Evolutionary conservation across 2,329 filamentous ascomycete species (phyloP).

Genomic region (Penicillium sclerotigenum): DNA sequence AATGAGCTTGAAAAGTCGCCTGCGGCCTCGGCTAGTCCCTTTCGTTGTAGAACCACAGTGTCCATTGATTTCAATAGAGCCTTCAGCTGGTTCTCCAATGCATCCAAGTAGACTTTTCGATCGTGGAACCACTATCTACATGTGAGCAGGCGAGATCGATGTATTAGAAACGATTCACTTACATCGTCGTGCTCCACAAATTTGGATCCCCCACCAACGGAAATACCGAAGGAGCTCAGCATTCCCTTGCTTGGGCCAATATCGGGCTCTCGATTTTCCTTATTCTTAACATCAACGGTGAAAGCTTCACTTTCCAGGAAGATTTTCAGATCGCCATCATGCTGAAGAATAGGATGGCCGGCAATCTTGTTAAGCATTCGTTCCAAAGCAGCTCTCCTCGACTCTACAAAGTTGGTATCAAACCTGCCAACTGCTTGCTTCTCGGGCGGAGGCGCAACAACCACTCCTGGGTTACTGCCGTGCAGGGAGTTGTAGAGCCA

Average conservation of each 20-base stretch:
- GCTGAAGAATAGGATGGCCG: slow-evolving; percentile 81
- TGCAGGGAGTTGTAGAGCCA: slow-evolving; percentile 97
- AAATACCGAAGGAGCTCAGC: slow-evolving; percentile 78
- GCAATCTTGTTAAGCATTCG: slow-evolving; percentile 98
- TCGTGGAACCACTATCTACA: slow-evolving; percentile 86
- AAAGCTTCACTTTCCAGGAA: slow-evolving; percentile 96
- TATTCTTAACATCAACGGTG: slow-evolving; percentile 95
- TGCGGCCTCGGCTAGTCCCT: slow-evolving; percentile 88
- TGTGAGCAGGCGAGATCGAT: slow-evolving; percentile 20
- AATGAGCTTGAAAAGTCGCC: slow-evolving; percentile 90
- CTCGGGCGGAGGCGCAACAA: slow-evolving; percentile 92
- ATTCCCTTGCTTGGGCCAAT: slow-evolving; percentile 90
- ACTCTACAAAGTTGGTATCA: slow-evolving; percentile 94
- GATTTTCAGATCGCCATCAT: slow-evolving; percentile 89
- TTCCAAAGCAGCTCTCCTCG: slow-evolving; percentile 82
- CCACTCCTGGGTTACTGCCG: slow-evolving; percentile 88
- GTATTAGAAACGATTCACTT: slow-evolving; percentile 37
- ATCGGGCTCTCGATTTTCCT: slow-evolving; percentile 84
- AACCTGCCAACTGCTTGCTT: slow-evolving; percentile 97
- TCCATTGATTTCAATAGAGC: slow-evolving; percentile 91
- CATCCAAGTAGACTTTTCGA: slow-evolving; percentile 89
- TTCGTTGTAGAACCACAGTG: slow-evolving; percentile 84
- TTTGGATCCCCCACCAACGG: slow-evolving; percentile 71
- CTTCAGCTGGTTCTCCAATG: slow-evolving; percentile 86
- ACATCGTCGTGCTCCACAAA: slow-evolving; percentile 98